Evolutionary conservation across 306 rosid genomes (phyloP).

Genomic region (Spatholobus suberectus): DNA sequence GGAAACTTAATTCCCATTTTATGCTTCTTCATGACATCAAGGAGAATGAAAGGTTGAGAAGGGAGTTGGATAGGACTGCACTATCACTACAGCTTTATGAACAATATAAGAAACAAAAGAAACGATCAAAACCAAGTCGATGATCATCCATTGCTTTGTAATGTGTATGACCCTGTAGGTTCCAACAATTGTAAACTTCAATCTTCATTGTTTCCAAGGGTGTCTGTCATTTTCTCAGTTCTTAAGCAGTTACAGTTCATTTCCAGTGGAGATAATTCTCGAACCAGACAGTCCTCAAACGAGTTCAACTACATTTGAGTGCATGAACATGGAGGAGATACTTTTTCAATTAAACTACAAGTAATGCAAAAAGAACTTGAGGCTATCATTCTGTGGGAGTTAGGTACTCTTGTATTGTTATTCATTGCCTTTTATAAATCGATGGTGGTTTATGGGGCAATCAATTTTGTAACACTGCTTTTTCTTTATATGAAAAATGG

Average conservation of each 20-base stretch:
- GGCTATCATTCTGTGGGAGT: background rate
- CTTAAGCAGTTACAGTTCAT: constrained; percentile 8
- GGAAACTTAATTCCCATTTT: constrained; percentile 71
- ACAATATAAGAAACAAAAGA: constrained; percentile 72
- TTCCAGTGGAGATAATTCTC: background rate
- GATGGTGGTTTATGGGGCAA: background rate
- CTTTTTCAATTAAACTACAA: background rate
- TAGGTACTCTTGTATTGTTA: background rate
- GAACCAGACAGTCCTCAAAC: background rate
- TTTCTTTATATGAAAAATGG: background rate
- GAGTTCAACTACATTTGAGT: background rate
- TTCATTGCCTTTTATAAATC: background rate
- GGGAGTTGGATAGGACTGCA: constrained; percentile 61
- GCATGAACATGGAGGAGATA: background rate
- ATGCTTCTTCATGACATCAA: constrained; percentile 69
- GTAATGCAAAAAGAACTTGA: background rate
- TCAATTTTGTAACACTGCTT: background rate
- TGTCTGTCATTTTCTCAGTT: background rate
- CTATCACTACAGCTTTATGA: constrained; percentile 64
- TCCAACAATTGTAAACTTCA: background rate
- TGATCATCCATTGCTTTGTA: constrained; percentile 9
- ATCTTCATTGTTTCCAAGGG: background rate
- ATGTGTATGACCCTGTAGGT: background rate
- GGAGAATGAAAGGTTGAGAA: constrained; percentile 78
- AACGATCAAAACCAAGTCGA: constrained; percentile 40